phyloP scores from a whole-genome alignment of 1,284 basidiomycete species.

The Cutaneotrichosporon arboriforme region DNA sequence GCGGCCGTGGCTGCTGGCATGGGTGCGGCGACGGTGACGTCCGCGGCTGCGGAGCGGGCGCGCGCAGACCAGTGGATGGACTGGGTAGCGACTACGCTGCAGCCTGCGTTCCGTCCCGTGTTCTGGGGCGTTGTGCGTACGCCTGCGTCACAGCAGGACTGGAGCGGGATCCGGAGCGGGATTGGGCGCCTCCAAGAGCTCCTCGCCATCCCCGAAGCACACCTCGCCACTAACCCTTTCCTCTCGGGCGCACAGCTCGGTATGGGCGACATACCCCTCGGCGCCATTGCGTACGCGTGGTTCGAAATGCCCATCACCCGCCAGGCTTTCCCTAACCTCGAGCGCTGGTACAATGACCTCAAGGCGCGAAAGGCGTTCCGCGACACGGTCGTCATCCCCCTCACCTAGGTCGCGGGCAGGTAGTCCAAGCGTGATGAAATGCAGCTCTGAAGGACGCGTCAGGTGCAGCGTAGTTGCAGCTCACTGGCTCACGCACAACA shows the following conservation, averaged over 20 bases:
- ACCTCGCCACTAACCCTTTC: slow-evolving; percentile 5
- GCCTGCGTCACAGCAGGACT: slow-evolving; percentile 5
- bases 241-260: slow-evolving; percentile 8
- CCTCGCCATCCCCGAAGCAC: slow-evolving; percentile 3
- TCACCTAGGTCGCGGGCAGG: not conserved
- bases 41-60: not conserved
- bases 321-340: not conserved
- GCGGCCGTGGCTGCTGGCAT: no score
- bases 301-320: slow-evolving; percentile 11
- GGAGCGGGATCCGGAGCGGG: not conserved
- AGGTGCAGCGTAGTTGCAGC: no score
- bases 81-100: slow-evolving; percentile 4
- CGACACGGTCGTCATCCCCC: slow-evolving; percentile 4
- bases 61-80: slow-evolving; percentile 13
- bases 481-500: not conserved
- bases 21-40: not conserved
- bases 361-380: slow-evolving; percentile 9
- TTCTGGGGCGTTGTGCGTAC: slow-evolving; percentile 10
- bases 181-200: not conserved
- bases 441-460: no score
- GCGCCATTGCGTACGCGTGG: slow-evolving; percentile 7
- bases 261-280: slow-evolving; percentile 12
- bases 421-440: no score
- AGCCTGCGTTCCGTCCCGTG: not conserved
- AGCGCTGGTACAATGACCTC: slow-evolving; percentile 8